Percentiles rank a stretch among this genome's conserved stretches.
These are phyloP conservation scores for Stagonosporopsis vannaccii DNA, from an alignment of 2,329 filamentous ascomycete genomes.

Conservation along the genomic window DNA sequence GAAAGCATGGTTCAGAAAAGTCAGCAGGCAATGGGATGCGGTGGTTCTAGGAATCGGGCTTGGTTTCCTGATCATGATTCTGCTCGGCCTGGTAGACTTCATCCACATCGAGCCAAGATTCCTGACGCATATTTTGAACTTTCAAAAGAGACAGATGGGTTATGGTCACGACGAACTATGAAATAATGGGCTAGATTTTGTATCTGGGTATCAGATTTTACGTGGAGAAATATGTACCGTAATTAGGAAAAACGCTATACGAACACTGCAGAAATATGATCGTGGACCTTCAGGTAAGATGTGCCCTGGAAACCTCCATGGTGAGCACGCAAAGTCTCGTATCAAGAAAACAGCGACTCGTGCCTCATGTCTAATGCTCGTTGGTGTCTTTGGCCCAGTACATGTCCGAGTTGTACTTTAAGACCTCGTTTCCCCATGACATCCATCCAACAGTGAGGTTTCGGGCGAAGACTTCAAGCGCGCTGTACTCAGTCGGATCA, in stretches of 20 bases:
- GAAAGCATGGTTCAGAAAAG: slow-evolving; percentile 35
- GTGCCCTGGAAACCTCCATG: not conserved
- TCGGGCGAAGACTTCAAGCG: slow-evolving; percentile 79
- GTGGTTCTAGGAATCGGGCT: slow-evolving; percentile 28
- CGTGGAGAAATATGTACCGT: too few species aligned
- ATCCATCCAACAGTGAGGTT: slow-evolving; percentile 79
- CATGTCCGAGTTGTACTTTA: slow-evolving; percentile 70
- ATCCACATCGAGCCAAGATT: slow-evolving; percentile 28
- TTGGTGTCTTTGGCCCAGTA: slow-evolving; percentile 53
- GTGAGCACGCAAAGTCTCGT: not conserved
- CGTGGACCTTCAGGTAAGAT: not conserved
- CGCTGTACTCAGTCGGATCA: slow-evolving; percentile 56
- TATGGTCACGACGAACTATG: slow-evolving; percentile 9
- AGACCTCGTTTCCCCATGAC: slow-evolving; percentile 77
- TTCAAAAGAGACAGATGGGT: slow-evolving; percentile 35
- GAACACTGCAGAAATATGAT: not conserved
- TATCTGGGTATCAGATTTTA: not conserved
- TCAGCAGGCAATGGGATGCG: slow-evolving; percentile 36
- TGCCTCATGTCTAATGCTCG: not conserved
- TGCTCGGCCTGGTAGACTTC: slow-evolving; percentile 25
- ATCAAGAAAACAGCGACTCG: not conserved
- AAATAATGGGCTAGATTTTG: not conserved
- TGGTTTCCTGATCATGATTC: slow-evolving; percentile 31
- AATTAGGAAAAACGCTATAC: not conserved
- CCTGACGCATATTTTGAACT: slow-evolving; percentile 31